Evolutionary conservation across 345 rosid species (phyloP), one percentile per base, ranked within the genome.

Genomic region (Populus nigra): DNA sequence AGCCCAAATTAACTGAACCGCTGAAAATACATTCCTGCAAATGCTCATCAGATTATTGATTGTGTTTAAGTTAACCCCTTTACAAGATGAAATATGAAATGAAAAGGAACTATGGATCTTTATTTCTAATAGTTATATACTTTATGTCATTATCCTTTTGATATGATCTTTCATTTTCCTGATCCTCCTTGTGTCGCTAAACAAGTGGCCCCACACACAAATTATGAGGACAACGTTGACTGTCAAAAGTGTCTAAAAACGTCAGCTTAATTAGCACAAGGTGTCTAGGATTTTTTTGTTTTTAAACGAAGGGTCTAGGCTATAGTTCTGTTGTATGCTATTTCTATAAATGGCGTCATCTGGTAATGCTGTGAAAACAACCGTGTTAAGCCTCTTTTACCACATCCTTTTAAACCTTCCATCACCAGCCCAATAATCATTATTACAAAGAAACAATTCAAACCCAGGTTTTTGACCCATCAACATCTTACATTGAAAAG

Each of bases 401-500:
- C 76, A 49, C 77, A 72, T 23, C 45, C 27, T 50, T 81, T 50
- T 73, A 47, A 78, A 74, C 73, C 76, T 85, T 77, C 36, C 50
- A 76, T 59, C 85, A 77, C 83, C 76, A 69, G 61, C 81, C 79
- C 84, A 81, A 83, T 71, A 79, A 27, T 74, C 83, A 84, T 84
- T 78, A 76, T 82, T 69, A 69, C 72, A 79, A 73, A 77, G 77
- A 22, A 73, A 68, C 77, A 73, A 69, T 81, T 72, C 61, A 83
- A 73, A 71, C 87, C 86, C 83, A 82, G 63, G 73, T 76, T 79
- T 75, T 78, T 86, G 96, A 90, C 87, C 90, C 87, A 88, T 90
- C 92, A 92, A 86, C 92, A 81, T 92, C 93, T 86, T 73, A 82
- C 97, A 87, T 90, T 92, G 91, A 88, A 89, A 89, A 88, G 86